A percentile compares a stretch with the other conserved stretches of the same genome.
phyloP scores from a whole-genome alignment of 2,329 filamentous ascomycete species.

The Westerdykella ornata region DNA sequence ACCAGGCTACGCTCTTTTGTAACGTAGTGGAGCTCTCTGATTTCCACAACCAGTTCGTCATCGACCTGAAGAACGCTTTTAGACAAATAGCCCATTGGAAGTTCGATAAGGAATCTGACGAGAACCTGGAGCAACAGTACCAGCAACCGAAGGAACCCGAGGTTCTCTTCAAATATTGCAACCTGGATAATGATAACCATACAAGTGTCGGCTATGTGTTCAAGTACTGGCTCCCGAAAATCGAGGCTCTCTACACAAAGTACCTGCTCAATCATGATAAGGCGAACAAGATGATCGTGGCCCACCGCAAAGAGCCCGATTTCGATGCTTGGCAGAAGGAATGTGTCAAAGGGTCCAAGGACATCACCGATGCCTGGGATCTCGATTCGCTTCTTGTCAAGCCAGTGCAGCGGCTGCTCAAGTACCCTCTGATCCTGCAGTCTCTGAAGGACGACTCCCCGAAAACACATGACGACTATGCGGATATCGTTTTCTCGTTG shows the following conservation, averaged over 20 bases:
- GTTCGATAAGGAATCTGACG: conserved; percentile 1
- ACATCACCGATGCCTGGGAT: conserved; percentile 90
- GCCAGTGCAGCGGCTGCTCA: conserved; percentile 87
- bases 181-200: conserved; percentile 48
- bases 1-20: conserved; percentile 83
- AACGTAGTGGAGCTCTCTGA: conserved; percentile 86
- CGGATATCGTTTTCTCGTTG: conserved; percentile 62
- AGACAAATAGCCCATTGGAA: conserved; percentile 58
- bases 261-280: conserved; percentile 60
- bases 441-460: conserved; percentile 75
- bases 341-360: conserved; percentile 85
- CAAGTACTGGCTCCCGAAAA: conserved; percentile 48
- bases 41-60: conserved; percentile 67
- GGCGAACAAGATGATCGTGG: conserved; percentile 55
- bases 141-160: background rate
- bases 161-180: conserved; percentile 23
- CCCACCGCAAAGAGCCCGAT: conserved; percentile 47
- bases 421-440: conserved; percentile 81
- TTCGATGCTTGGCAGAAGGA: conserved; percentile 79
- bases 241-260: conserved; percentile 60
- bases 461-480: conserved; percentile 73
- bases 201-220: conserved; percentile 57
- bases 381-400: conserved; percentile 95
- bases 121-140: background rate
- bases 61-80: conserved; percentile 72